Conservation (phyloP, 1,284 basidiomycete species). For the Cryptococcus amylolentus region DNA sequence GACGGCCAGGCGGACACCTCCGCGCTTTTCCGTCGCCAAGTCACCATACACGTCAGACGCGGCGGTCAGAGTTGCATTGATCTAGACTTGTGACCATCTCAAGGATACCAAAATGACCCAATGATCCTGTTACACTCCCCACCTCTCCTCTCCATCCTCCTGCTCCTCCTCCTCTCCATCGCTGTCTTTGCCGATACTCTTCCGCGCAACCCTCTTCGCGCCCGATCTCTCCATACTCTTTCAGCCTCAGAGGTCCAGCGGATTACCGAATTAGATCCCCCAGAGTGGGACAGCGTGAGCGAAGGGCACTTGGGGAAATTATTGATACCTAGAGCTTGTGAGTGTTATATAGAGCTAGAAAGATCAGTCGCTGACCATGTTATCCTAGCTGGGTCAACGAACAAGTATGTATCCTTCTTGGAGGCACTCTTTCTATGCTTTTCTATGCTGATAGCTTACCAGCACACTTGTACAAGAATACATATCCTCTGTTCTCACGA, state of each 20-base stretch:
- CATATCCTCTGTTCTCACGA: slow-evolving; percentile 64
- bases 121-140: no score
- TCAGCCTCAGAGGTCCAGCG: slow-evolving; percentile 12
- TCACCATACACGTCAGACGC: no score
- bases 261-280: slow-evolving; percentile 28
- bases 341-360: slow-evolving; percentile 35
- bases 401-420: slow-evolving; percentile 29
- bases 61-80: no score
- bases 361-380: background rate
- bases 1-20: no score
- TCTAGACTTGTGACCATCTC: no score
- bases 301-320: slow-evolving; percentile 67
- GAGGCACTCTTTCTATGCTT: background rate
- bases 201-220: background rate
- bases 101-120: no score
- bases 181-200: background rate
- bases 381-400: slow-evolving; percentile 42
- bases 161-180: background rate
- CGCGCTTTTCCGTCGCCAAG: no score
- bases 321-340: slow-evolving; percentile 74
- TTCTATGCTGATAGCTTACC: slow-evolving; percentile 33
- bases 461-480: slow-evolving; percentile 75
- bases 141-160: slow-evolving; percentile 4
- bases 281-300: slow-evolving; percentile 35
- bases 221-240: background rate